Conservation (phyloP, 768 basidiomycete species). For the Tricholomella constricta region DNA sequence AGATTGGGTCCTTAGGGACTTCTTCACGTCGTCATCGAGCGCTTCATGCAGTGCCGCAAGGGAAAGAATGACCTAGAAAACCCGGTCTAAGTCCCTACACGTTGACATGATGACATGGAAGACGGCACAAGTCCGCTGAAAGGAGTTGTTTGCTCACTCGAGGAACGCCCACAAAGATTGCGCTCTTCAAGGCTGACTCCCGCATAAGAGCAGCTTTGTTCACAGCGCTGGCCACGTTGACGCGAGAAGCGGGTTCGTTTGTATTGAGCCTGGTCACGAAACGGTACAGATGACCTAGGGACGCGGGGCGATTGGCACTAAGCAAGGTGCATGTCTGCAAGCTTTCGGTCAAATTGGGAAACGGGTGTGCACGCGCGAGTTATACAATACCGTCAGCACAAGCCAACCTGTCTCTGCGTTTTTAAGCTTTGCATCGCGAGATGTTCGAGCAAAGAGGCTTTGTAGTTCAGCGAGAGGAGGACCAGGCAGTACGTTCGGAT, state of each 20-base stretch:
- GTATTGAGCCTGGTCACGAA: conserved; percentile 61
- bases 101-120: conserved; percentile 9
- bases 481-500: conserved; percentile 57
- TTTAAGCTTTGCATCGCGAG: conserved; percentile 60
- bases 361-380: conserved; percentile 11
- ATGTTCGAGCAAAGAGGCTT: conserved; percentile 60
- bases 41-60: conserved; percentile 75
- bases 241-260: conserved; percentile 40
- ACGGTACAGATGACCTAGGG: conserved; percentile 79
- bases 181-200: conserved; percentile 87
- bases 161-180: conserved; percentile 87
- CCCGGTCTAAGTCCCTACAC: conserved; percentile 17
- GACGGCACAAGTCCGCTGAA: conserved; percentile 2
- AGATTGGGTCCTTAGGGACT: conserved; percentile 63
- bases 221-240: conserved; percentile 55
- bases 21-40: conserved; percentile 81
- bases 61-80: conserved; percentile 73
- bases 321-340: conserved; percentile 80
- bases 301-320: conserved; percentile 78
- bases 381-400: conserved; percentile 61
- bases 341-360: conserved; percentile 15
- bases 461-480: conserved; percentile 58
- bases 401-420: conserved; percentile 81
- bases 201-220: conserved; percentile 84
- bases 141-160: conserved; percentile 52